Base-by-base conservation (phyloP, 2,329 filamentous ascomycete species). In the Venturia aucupariae region DNA sequence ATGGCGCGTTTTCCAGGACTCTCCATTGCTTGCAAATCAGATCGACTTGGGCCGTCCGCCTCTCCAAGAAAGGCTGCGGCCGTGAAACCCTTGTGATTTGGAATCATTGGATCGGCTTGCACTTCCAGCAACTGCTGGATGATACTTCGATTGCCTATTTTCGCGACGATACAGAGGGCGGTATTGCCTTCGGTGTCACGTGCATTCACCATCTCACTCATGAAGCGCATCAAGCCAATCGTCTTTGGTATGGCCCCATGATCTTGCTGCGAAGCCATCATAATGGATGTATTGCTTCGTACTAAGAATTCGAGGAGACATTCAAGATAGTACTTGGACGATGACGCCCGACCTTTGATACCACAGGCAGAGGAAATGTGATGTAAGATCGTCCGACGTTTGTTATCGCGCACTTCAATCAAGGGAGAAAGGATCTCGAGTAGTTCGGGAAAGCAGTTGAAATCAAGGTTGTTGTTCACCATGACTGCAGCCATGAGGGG, bases 41-140 rank as follows among this genome's bases (percentile, higher is more conserved):
- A 55, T 32, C 38, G 17, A 32, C 64, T 67, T 63, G 11, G 72
- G 69, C 46, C 71, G 72, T 82, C 79, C 67, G 80, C 78, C 61
- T 90, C 88, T 11, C 85, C 85, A 5, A 91, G 91, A 77, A 99
- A 99, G 74, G 97, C 94, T n/a, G 92, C 82, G 0, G 94, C 92
- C 46, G 90, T 84, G 15, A 97, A 81, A 24, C 93, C 92, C 55
- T 92, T 92, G 60, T 92, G 86, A 71, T 99, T 99, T 6, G 91
- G 84, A 71, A 97, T 92, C 63, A 88, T 86, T n/a, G 92, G 89
- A 74, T 97, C 92, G 1, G 94, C 94, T 65, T 93, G 92, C 54
- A 99, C 92, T 76, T 99, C 94, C 13, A 97, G 81, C 39, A 99
- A 81, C 73, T 99, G 94, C n/a, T 92, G 93, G 65, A 97, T 96